Evolutionary conservation across 495 filamentous ascomycete genomes (phyloP).

Genomic region (Aspergillus egyptiacus): DNA sequence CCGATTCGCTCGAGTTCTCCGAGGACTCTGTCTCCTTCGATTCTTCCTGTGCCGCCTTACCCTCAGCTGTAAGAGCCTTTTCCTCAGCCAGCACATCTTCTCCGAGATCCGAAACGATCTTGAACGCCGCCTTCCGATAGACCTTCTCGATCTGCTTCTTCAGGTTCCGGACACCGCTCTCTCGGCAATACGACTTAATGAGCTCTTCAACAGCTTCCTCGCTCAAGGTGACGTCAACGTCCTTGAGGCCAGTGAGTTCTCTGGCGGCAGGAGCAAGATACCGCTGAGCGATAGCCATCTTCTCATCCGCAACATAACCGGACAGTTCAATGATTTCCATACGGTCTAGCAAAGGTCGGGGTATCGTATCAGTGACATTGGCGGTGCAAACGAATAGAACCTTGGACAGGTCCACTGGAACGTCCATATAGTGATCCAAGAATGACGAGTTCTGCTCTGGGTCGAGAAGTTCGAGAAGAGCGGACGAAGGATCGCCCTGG

Average conservation of each 20-base stretch:
- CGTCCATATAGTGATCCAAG: constrained; percentile 98
- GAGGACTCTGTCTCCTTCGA: constrained; percentile 48
- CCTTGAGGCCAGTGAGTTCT: constrained; percentile 83
- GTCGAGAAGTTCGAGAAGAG: constrained; percentile 88
- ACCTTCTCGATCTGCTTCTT: constrained; percentile 99
- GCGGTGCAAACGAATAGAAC: constrained; percentile 99
- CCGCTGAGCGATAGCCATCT: constrained; percentile 94
- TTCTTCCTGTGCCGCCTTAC: constrained; percentile 73
- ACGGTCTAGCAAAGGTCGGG: constrained; percentile 85
- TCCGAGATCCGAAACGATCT: constrained; percentile 92
- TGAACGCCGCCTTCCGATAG: constrained; percentile 93
- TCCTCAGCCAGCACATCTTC: constrained; percentile 79
- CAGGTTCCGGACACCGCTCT: constrained; percentile 92
- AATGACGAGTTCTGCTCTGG: constrained; percentile 98
- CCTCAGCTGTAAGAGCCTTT: constrained; percentile 79
- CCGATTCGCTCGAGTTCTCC: constrained; percentile 55
- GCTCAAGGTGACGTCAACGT: constrained; percentile 78
- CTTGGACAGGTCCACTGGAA: constrained; percentile 95
- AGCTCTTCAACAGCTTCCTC: constrained; percentile 87
- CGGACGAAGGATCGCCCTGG: constrained; percentile 93
- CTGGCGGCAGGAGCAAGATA: constrained; percentile 90
- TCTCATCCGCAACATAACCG: constrained; percentile 96
- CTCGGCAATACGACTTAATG: constrained; percentile 97
- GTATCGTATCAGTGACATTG: constrained; percentile 98
- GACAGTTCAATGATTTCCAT: constrained; percentile 98